A percentile compares a stretch with the other conserved stretches of the same genome.
These are phyloP conservation scores for Collybia nuda DNA, from an alignment of 768 basidiomycete genomes.

Conservation along the genomic window DNA sequence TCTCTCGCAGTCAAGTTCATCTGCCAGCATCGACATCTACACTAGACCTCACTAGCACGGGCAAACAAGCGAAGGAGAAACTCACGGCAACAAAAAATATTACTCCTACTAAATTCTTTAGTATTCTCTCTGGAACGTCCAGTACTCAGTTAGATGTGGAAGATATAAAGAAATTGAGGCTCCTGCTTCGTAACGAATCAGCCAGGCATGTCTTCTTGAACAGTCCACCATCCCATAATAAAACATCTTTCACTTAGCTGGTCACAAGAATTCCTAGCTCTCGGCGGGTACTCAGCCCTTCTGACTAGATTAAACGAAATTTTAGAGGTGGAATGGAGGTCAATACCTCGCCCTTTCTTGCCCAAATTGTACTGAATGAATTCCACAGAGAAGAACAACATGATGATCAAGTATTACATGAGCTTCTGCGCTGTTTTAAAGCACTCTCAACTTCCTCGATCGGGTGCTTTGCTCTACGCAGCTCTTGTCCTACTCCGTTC, in stretches of 20 bases:
- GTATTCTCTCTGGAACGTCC: constrained; percentile 63
- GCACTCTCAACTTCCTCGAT: constrained; percentile 87
- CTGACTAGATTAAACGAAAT: constrained; percentile 87
- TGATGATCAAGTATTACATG: constrained; percentile 91
- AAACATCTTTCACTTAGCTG: constrained; percentile 50
- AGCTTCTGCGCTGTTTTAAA: constrained; percentile 91
- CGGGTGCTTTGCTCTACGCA: constrained; percentile 89
- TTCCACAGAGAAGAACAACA: constrained; percentile 88
- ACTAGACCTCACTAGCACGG: constrained; percentile 38
- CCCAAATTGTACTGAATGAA: constrained; percentile 1
- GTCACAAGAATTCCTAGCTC: constrained; percentile 82
- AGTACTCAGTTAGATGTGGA: constrained; percentile 83
- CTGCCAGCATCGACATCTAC: constrained; percentile 41
- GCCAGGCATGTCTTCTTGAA: constrained; percentile 51
- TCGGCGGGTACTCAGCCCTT: constrained; percentile 85
- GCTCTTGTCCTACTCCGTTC: constrained; percentile 86
- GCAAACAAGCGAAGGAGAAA: constrained; percentile 53
- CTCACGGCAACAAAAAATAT: constrained; percentile 44
- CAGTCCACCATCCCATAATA: neutral
- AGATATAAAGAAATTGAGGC: constrained; percentile 80
- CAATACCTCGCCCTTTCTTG: constrained; percentile 21
- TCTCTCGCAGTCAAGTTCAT: constrained; percentile 54
- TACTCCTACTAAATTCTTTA: constrained; percentile 67
- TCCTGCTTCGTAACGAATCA: constrained; percentile 89
- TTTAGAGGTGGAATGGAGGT: constrained; percentile 97